These are phyloP conservation scores for Sugiyamaella pinicola DNA, from an alignment of 1,139 yeast genomes.

Conservation along the genomic window DNA sequence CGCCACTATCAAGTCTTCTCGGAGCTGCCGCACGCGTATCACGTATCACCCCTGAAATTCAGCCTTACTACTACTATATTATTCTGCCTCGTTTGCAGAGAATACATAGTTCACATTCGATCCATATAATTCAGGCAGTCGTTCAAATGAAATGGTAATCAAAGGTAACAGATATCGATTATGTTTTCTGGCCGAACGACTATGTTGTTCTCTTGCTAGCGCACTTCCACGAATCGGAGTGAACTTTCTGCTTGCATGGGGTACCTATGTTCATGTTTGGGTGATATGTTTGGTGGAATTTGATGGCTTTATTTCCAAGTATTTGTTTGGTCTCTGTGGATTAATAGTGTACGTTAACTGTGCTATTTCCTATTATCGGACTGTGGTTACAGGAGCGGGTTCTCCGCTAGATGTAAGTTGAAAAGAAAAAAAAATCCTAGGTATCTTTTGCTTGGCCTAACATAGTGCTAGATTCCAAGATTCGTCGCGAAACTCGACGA, in stretches of 20 bases:
- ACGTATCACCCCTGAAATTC: too few relatives aligned
- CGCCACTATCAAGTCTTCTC: too few relatives aligned
- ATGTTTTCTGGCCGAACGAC: conserved; percentile 31
- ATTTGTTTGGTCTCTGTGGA: conserved; percentile 36
- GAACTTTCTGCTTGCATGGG: conserved; percentile 58
- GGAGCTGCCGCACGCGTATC: too few relatives aligned
- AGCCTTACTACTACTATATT: too few relatives aligned
- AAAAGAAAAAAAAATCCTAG: too few relatives aligned
- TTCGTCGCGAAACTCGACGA: conserved; percentile 30
- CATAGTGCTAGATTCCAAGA: conserved; percentile 27
- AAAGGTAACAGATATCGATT: conserved; percentile 16
- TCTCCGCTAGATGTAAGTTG: conserved; percentile 47
- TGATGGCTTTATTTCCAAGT: conserved; percentile 30
- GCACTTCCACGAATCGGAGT: conserved; percentile 65
- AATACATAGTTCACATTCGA: too few relatives aligned
- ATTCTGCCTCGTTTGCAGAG: too few relatives aligned
- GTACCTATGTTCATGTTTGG: conserved; percentile 49
- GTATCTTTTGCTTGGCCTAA: too few relatives aligned
- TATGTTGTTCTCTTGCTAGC: conserved; percentile 54
- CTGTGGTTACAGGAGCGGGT: conserved; percentile 58
- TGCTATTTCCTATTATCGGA: conserved; percentile 54
- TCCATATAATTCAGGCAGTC: too few relatives aligned
- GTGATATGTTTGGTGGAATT: conserved; percentile 35
- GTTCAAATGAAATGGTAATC: conserved; percentile 1
- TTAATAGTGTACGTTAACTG: conserved; percentile 32